A percentile compares a stretch with the other conserved stretches of the same genome.
Conservation (phyloP, 495 filamentous ascomycete species). For the Oleoguttula mirabilis region DNA sequence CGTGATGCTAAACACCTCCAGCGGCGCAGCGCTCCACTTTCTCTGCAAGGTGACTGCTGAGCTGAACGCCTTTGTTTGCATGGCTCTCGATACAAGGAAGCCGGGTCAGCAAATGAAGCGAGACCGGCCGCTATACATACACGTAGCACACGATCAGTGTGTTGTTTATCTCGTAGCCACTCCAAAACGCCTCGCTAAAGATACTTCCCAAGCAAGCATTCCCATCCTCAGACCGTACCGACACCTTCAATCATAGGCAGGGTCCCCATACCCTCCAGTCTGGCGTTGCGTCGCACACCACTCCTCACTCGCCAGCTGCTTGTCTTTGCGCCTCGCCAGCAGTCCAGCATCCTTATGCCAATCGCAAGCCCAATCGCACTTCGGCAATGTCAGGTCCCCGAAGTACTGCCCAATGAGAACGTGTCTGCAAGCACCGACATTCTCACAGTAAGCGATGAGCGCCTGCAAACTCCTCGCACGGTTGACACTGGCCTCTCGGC, state of each 20-base stretch:
- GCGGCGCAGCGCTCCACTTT: too few relatives aligned
- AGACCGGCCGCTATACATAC: too few relatives aligned
- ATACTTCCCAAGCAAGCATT: neutral
- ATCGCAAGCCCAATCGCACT: slow-evolving; percentile 81
- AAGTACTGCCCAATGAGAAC: slow-evolving; percentile 68
- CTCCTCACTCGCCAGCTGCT: slow-evolving; percentile 55
- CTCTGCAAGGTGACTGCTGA: too few relatives aligned
- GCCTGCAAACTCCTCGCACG: slow-evolving; percentile 29
- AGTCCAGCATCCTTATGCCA: slow-evolving; percentile 63
- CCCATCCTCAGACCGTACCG: neutral
- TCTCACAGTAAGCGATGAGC: slow-evolving; percentile 72
- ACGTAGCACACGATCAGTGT: too few relatives aligned
- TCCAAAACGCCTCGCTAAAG: neutral
- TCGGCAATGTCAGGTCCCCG: slow-evolving; percentile 46
- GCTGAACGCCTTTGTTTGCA: too few relatives aligned
- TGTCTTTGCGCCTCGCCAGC: slow-evolving; percentile 51
- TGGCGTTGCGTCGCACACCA: slow-evolving; percentile 62
- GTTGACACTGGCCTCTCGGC: slow-evolving; percentile 5
- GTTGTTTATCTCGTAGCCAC: too few relatives aligned
- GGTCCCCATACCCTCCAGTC: slow-evolving; percentile 33
- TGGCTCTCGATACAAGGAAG: too few relatives aligned
- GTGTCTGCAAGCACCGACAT: slow-evolving; percentile 60
- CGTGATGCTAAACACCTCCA: too few relatives aligned
- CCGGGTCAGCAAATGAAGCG: too few relatives aligned
- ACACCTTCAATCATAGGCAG: slow-evolving; percentile 20